phyloP scores from a whole-genome alignment of 257 asterid genomes.

The Nemophila menziesii region DNA sequence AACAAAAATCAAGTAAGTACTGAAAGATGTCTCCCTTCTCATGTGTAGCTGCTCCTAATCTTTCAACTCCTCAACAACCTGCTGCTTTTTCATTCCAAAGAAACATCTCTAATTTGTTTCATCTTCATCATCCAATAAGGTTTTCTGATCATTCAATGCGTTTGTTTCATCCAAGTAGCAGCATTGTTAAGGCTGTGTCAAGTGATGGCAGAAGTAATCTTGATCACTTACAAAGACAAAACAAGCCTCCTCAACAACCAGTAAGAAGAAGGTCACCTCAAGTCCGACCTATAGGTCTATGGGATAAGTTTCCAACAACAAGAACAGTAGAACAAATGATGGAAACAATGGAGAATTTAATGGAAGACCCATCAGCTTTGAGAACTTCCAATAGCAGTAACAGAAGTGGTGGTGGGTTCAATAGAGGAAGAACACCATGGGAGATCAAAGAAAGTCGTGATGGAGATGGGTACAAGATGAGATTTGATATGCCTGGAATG shows the following conservation, averaged over 20 bases:
- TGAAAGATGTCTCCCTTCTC: conserved; percentile 29
- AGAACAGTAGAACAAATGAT: conserved; percentile 74
- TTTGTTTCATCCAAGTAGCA: conserved; percentile 8
- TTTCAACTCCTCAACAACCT: conserved; percentile 16
- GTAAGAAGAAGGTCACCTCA: conserved; percentile 27
- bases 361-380: conserved; percentile 47
- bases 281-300: conserved; percentile 45
- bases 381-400: conserved; percentile 14
- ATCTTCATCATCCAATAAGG: too few species aligned
- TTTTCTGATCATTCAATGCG: conserved; percentile 1
- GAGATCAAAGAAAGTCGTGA: conserved; percentile 53
- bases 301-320: conserved; percentile 71
- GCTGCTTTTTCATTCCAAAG: conserved; percentile 10
- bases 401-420: conserved; percentile 22
- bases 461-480: conserved; percentile 45
- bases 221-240: conserved; percentile 38
- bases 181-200: conserved; percentile 20
- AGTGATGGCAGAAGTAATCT: conserved; percentile 33
- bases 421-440: conserved; percentile 65
- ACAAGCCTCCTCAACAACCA: conserved; percentile 31
- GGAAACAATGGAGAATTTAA: conserved; percentile 64
- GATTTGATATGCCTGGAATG: conserved; percentile 85
- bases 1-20: not conserved
- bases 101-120: conserved; percentile 4
- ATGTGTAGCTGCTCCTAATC: too few species aligned